Conservation (phyloP, 257 asterid genomes). For the Apocynum venetum region DNA sequence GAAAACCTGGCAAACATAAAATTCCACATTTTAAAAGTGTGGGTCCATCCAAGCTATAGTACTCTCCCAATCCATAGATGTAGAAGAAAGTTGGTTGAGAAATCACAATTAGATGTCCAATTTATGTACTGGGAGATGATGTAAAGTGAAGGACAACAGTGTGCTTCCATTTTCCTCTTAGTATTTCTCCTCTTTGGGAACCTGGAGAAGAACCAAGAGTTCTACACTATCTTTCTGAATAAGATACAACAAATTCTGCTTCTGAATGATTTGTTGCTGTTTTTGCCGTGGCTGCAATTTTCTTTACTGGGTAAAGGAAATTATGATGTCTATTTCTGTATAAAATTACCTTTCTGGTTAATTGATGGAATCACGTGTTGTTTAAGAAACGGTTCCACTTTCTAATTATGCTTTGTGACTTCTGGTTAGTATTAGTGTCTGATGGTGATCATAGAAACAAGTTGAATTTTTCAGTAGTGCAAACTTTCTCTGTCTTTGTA, state of each 20-base stretch:
- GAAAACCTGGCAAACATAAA: not conserved
- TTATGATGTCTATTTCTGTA: not conserved
- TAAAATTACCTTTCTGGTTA: not conserved
- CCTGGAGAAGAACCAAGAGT: constrained; percentile 2
- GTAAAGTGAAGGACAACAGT: not conserved
- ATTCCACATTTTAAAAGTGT: not conserved
- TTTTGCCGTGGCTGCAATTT: not conserved
- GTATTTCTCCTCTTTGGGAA: not conserved
- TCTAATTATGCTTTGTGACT: not conserved
- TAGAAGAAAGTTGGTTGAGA: not conserved
- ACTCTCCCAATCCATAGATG: not conserved
- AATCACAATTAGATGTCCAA: not conserved
- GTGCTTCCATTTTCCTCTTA: not conserved
- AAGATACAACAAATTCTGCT: not conserved
- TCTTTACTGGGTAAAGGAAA: not conserved
- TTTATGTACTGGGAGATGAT: not conserved
- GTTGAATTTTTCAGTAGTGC: not conserved
- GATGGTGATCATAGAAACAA: not conserved
- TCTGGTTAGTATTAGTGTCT: not conserved
- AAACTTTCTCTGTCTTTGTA: not conserved
- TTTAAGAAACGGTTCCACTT: not conserved
- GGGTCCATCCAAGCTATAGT: not conserved
- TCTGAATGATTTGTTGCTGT: not conserved
- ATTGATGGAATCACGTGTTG: not conserved
- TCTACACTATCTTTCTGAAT: not conserved